Conservation (phyloP, 1,284 basidiomycete species). For the Vanrija sp. region DNA sequence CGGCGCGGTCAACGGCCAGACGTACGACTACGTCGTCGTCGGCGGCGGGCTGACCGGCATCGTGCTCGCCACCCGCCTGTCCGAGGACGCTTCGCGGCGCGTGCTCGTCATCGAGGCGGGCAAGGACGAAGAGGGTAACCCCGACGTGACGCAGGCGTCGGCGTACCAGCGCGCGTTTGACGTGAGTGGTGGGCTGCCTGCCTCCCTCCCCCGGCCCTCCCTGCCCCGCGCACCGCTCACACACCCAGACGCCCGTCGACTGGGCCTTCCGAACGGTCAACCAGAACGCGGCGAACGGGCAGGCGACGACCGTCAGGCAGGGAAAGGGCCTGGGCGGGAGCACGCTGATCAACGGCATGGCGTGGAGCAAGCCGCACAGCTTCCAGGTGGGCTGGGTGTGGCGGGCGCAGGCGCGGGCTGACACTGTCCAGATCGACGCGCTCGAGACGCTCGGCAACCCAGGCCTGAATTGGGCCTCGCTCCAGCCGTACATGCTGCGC, state of each 20-base stretch:
- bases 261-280: slow-evolving; percentile 39
- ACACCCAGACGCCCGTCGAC: slow-evolving; percentile 27
- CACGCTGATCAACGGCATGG: slow-evolving; percentile 47
- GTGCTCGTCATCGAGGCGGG: slow-evolving; percentile 44
- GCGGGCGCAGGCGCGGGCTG: no score
- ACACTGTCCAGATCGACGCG: slow-evolving; percentile 34
- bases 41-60: slow-evolving; percentile 63
- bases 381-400: no score
- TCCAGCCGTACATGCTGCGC: slow-evolving; percentile 31
- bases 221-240: no score
- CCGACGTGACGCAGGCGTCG: slow-evolving; percentile 25
- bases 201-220: no score
- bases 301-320: slow-evolving; percentile 19
- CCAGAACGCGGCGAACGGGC: slow-evolving; percentile 29
- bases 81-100: slow-evolving; percentile 57
- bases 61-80: slow-evolving; percentile 60
- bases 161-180: no score
- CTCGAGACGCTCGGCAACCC: slow-evolving; percentile 34
- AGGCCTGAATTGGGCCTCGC: slow-evolving; percentile 38
- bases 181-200: not conserved
- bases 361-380: slow-evolving; percentile 39
- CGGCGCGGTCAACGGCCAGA: slow-evolving; percentile 24
- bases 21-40: slow-evolving; percentile 65
- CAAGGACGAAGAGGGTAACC: slow-evolving; percentile 26
- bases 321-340: slow-evolving; percentile 40